Base-by-base conservation (phyloP, 805 yeast genomes). In the Wickerhamomyces bovis region DNA sequence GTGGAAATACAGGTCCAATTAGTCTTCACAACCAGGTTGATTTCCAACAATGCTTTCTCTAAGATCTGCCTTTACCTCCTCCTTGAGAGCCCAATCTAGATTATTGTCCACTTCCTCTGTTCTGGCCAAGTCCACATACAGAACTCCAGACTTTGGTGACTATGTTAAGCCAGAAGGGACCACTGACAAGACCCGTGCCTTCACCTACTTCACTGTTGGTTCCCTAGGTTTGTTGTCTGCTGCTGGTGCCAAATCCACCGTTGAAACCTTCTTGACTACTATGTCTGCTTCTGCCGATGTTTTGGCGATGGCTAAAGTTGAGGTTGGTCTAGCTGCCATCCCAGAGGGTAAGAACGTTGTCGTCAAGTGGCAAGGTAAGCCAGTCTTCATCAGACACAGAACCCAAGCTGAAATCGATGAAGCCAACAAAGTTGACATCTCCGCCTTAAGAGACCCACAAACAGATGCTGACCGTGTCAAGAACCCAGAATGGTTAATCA, bases 301-400 rank as follows among this genome's bases (percentile, higher is more conserved):
- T 50, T 80, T 94, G 74, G 99, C 99, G 52, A 84, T 94, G 96
- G 99, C 99, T 61, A 94, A 94, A 77, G 97, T 92, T 62, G 99
- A 94, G 77, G 97, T 94, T 59, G 90, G 87, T 68, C 82, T 94
- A 63, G 81, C 84, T 48, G 85, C 88, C 53, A 89, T 94, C 56
- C 99, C 99, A 63, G 89, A 84, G 69, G 98, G 98, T 72, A 92
- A 92, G 78, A 94, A 94, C 72, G 95, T 94, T 55, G 88, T 94
- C 65, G 96, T 94, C 60, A 94, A 94, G 75, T 94, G 99, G 99
- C 97, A 95, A 75, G 99, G 99, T 75, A 94, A 94, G 78, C 99
- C 99, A 56, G 97, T 94, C 57, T 94, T 94, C 75, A 89, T 94
- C 70, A 92, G 99, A 80, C 99, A 94, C 81, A 86, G 99, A 81